Conservation (phyloP, 768 basidiomycete species). For the Lanmaoa rubissima region DNA sequence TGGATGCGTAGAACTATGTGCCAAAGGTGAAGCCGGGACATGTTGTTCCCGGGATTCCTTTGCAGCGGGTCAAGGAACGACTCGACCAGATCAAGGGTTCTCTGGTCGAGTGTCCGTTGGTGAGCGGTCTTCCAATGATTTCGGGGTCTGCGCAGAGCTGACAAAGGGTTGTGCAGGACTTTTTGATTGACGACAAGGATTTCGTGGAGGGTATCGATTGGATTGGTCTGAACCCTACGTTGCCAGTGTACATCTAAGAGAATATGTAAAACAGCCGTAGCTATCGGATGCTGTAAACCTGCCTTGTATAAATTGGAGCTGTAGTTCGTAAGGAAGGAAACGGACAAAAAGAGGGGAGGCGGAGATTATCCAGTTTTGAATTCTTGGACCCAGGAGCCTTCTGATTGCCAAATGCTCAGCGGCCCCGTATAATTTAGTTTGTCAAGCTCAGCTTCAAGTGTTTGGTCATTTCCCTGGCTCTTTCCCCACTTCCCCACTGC, state of each 20-base stretch:
- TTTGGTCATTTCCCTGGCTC: neutral
- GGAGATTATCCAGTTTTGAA: slow-evolving; percentile 19
- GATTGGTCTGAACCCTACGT: slow-evolving; percentile 69
- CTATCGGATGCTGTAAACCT: neutral
- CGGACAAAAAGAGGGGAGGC: neutral
- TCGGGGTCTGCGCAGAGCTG: slow-evolving; percentile 2
- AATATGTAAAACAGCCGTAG: slow-evolving; percentile 8
- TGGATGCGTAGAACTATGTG: slow-evolving; percentile 55
- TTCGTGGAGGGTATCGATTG: slow-evolving; percentile 72
- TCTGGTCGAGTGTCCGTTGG: slow-evolving; percentile 75
- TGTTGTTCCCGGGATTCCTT: slow-evolving; percentile 63
- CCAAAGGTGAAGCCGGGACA: slow-evolving; percentile 81
- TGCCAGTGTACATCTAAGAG: slow-evolving; percentile 71
- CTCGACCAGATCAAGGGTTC: slow-evolving; percentile 67
- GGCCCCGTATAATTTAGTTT: neutral
- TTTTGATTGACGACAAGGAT: slow-evolving; percentile 77
- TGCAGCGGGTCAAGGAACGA: slow-evolving; percentile 73
- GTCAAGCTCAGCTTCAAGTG: neutral
- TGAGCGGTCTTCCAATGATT: slow-evolving; percentile 32
- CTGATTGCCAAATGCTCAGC: no score
- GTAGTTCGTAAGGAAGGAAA: neutral
- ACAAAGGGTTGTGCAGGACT: slow-evolving; percentile 51
- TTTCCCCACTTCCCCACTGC: slow-evolving; percentile 7
- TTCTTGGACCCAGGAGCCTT: neutral
- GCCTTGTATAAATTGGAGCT: neutral